phyloP scores from a whole-genome alignment of 2,329 filamentous ascomycete genomes.

The Raffaelea albimanens region DNA sequence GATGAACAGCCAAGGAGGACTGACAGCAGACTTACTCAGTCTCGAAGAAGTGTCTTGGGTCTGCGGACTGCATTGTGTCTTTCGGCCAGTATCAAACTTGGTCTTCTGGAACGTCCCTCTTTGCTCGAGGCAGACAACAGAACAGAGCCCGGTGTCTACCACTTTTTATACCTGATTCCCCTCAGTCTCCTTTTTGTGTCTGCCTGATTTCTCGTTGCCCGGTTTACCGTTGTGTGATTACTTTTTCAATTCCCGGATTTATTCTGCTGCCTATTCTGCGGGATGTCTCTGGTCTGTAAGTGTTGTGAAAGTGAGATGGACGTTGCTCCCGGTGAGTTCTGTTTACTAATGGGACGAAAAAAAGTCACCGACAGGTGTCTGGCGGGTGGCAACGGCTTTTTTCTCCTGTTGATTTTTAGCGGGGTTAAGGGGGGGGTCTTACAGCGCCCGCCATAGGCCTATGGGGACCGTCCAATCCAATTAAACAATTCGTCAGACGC shows the following conservation, averaged over 20 bases:
- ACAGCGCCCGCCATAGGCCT: background rate
- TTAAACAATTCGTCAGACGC: slow-evolving; percentile 18
- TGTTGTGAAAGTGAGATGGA: background rate
- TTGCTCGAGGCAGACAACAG: too few species aligned
- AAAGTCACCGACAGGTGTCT: background rate
- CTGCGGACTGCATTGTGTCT: slow-evolving; percentile 52
- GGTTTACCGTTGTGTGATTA: too few species aligned
- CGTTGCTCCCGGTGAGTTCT: background rate
- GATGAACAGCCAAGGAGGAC: background rate
- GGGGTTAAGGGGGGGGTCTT: background rate
- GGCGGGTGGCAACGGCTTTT: background rate
- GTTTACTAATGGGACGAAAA: background rate
- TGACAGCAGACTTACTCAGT: slow-evolving; percentile 55
- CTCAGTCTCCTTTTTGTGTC: background rate
- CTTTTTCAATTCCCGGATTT: background rate
- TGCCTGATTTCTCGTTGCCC: too few species aligned
- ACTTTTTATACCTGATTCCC: background rate
- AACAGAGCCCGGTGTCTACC: too few species aligned
- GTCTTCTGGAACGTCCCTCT: too few species aligned
- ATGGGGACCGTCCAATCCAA: background rate
- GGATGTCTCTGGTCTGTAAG: background rate
- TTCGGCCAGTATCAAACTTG: background rate
- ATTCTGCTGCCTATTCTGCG: slow-evolving; percentile 5
- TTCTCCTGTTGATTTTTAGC: background rate
- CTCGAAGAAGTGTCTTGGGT: slow-evolving; percentile 83